Percentiles rank a stretch among this genome's conserved stretches.
Evolutionary conservation across 1,284 basidiomycete species (phyloP).

Genomic region (Ceratobasidium sp.): DNA sequence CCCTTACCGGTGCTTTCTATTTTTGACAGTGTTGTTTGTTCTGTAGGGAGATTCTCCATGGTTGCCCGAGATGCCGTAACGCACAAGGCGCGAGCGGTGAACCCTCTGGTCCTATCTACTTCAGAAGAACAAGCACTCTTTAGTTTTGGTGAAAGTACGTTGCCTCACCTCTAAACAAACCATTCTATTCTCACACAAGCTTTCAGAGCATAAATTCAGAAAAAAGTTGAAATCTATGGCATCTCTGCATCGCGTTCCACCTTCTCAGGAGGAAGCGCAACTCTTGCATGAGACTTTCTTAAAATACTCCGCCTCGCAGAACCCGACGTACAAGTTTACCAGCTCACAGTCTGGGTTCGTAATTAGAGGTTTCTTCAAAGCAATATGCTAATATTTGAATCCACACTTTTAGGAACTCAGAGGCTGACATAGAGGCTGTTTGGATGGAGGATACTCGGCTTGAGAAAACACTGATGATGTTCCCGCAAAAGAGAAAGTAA

Average conservation of each 20-base stretch:
- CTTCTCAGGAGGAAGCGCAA: constrained; percentile 74
- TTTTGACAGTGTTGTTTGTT: background rate
- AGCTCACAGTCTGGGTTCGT: constrained; percentile 10
- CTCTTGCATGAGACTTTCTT: constrained; percentile 79
- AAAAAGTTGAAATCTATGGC: constrained; percentile 67
- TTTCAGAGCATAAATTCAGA: constrained; percentile 66
- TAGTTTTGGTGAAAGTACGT: constrained; percentile 75
- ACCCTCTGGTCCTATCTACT: constrained; percentile 71
- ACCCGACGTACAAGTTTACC: constrained; percentile 47
- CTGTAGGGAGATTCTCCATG: constrained; percentile 80
- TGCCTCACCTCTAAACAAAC: background rate
- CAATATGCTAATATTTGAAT: background rate
- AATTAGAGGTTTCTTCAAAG: background rate
- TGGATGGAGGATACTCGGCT: constrained; percentile 76
- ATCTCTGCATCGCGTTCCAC: constrained; percentile 78
- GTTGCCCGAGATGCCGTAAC: constrained; percentile 81
- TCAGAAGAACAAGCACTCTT: constrained; percentile 75
- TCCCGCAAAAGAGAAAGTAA: constrained; percentile 87
- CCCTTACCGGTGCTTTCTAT: constrained; percentile 22
- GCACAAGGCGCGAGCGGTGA: constrained; percentile 74
- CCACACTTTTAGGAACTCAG: background rate
- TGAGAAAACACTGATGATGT: constrained; percentile 83
- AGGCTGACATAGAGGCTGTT: constrained; percentile 62
- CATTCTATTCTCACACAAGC: too few species aligned
- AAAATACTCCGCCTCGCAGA: constrained; percentile 63